Conservation (phyloP, 768 basidiomycete genomes). For the Terana coerulea region DNA sequence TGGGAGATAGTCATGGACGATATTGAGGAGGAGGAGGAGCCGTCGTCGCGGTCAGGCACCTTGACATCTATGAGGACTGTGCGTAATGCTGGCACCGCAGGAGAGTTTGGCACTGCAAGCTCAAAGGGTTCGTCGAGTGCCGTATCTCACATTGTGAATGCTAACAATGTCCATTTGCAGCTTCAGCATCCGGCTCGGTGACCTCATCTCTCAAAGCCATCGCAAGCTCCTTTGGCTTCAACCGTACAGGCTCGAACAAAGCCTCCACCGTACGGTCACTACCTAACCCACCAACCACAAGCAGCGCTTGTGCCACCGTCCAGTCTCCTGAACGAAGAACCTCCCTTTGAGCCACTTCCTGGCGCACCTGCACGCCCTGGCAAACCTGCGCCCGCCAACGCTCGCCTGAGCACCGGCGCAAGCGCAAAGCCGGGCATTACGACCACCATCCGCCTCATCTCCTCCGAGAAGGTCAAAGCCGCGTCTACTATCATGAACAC, state of each 20-base stretch:
- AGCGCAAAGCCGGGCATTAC: constrained; percentile 19
- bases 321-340: background rate
- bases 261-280: constrained; percentile 13
- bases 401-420: constrained; percentile 54
- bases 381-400: constrained; percentile 54
- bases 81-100: constrained; percentile 31
- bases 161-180: background rate
- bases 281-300: constrained; percentile 6
- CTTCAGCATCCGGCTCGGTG: constrained; percentile 57
- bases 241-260: constrained; percentile 36
- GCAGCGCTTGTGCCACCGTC: too few relatives aligned
- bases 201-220: constrained; percentile 69
- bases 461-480: too few relatives aligned
- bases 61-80: constrained; percentile 43
- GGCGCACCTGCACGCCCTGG: constrained; percentile 58
- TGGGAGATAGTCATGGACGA: constrained; percentile 89
- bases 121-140: constrained; percentile 64
- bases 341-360: constrained; percentile 43
- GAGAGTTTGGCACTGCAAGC: constrained; percentile 72
- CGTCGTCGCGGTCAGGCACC: constrained; percentile 40
- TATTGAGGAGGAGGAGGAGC: constrained; percentile 63
- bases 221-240: constrained; percentile 73
- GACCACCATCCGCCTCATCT: constrained; percentile 48
- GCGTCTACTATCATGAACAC: constrained; percentile 12
- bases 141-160: background rate